Conservation (phyloP, 805 yeast genomes). For the Candida stauntonica region DNA sequence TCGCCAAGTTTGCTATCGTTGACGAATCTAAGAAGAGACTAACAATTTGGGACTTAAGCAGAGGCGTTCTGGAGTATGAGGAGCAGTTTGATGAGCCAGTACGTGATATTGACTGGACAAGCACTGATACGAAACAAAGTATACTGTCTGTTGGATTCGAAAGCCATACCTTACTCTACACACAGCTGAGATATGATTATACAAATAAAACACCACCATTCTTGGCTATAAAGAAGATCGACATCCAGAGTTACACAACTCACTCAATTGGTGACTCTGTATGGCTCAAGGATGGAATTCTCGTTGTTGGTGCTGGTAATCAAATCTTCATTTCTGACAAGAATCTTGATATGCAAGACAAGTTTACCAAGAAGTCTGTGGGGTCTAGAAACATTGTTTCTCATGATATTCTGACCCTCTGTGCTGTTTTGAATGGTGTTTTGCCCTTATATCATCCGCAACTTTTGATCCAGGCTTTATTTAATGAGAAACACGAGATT, state of each 20-base stretch:
- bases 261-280: slow-evolving; percentile 85
- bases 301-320: slow-evolving; percentile 85
- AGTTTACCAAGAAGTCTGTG: slow-evolving; percentile 47
- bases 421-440: slow-evolving; percentile 80
- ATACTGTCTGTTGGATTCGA: slow-evolving; percentile 78
- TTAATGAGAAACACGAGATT: slow-evolving; percentile 50
- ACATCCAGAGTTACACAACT: slow-evolving; percentile 64
- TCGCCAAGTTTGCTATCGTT: slow-evolving; percentile 72
- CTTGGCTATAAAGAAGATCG: slow-evolving; percentile 68
- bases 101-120: slow-evolving; percentile 85
- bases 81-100: slow-evolving; percentile 40
- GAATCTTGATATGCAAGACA: slow-evolving; percentile 50
- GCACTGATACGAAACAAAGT: slow-evolving; percentile 59
- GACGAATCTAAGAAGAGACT: slow-evolving; percentile 46
- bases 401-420: slow-evolving; percentile 59
- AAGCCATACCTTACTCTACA: slow-evolving; percentile 57
- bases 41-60: slow-evolving; percentile 75
- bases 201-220: slow-evolving; percentile 77
- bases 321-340: slow-evolving; percentile 83
- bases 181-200: slow-evolving; percentile 85
- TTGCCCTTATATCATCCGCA: slow-evolving; percentile 91
- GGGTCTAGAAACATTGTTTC: slow-evolving; percentile 55
- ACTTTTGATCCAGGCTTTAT: slow-evolving; percentile 68
- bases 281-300: slow-evolving; percentile 76
- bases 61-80: slow-evolving; percentile 62